Evolutionary conservation across 2,329 filamentous ascomycete species (phyloP).

Genomic region (Epichloe uncinata): DNA sequence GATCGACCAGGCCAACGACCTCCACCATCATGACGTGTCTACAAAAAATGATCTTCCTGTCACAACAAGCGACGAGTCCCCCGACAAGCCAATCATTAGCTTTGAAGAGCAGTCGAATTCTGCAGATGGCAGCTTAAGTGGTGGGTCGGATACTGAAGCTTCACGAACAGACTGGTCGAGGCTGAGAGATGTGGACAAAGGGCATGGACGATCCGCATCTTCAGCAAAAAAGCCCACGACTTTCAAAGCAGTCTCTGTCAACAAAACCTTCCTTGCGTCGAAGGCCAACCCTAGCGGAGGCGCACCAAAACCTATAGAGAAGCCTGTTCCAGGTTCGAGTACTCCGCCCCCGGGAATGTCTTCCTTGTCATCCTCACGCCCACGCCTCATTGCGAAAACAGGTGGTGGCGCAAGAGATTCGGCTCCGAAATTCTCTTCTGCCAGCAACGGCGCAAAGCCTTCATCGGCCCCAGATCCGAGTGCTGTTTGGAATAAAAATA

Average conservation of each 20-base stretch:
- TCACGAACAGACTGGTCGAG: slow-evolving; percentile 44
- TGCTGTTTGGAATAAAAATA: slow-evolving; percentile 82
- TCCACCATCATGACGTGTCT: slow-evolving; percentile 27
- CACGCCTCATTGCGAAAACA: slow-evolving; percentile 64
- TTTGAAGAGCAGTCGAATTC: slow-evolving; percentile 48
- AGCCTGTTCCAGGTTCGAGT: slow-evolving; percentile 32
- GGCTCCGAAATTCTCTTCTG: slow-evolving; percentile 26
- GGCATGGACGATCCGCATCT: slow-evolving; percentile 44
- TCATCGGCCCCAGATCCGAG: slow-evolving; percentile 53
- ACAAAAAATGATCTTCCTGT: slow-evolving; percentile 33
- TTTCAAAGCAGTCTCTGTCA: slow-evolving; percentile 78
- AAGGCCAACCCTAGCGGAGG: slow-evolving; percentile 39
- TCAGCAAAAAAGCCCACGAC: slow-evolving; percentile 62
- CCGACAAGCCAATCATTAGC: slow-evolving; percentile 43
- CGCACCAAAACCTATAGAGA: slow-evolving; percentile 37
- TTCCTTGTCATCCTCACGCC: slow-evolving; percentile 42
- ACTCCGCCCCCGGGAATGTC: slow-evolving; percentile 34
- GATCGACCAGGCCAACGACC: slow-evolving; percentile 30
- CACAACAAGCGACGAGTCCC: slow-evolving; percentile 33
- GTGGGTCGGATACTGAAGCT: slow-evolving; percentile 65
- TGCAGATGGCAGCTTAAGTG: slow-evolving; percentile 55
- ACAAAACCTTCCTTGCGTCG: slow-evolving; percentile 68
- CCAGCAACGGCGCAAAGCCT: slow-evolving; percentile 44
- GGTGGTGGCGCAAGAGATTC: slow-evolving; percentile 46
- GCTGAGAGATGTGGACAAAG: slow-evolving; percentile 42